Conservation (phyloP, 768 basidiomycete species). For the Lactarius pseudohatsudake region DNA sequence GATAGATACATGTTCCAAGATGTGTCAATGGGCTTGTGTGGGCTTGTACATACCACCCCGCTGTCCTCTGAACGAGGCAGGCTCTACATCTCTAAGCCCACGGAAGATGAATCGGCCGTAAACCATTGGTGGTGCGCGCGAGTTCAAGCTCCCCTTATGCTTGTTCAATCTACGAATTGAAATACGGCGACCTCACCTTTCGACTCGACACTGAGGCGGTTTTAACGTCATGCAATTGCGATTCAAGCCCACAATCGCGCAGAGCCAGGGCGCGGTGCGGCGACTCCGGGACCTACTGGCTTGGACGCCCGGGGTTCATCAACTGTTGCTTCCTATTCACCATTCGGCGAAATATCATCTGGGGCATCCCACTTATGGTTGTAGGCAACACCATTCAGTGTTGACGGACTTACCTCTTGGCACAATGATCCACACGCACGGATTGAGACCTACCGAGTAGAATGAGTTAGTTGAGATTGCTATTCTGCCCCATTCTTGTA, state of each 20-base stretch:
- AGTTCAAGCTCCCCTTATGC: neutral
- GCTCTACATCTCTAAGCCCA: slow-evolving; percentile 94
- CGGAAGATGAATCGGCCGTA: slow-evolving; percentile 96
- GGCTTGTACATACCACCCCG: neutral
- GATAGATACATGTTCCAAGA: slow-evolving; percentile 86
- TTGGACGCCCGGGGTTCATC: slow-evolving; percentile 54
- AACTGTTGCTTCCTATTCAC: slow-evolving; percentile 90
- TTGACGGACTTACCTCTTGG: neutral
- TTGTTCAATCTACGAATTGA: slow-evolving; percentile 45
- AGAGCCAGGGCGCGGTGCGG: no score
- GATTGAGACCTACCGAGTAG: neutral
- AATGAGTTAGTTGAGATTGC: neutral
- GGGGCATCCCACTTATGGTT: slow-evolving; percentile 87
- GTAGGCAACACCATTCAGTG: slow-evolving; percentile 84
- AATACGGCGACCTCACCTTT: slow-evolving; percentile 93
- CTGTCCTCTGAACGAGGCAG: slow-evolving; percentile 56
- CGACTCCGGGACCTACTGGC: slow-evolving; percentile 32
- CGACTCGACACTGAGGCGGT: slow-evolving; percentile 82
- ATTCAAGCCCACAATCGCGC: slow-evolving; percentile 65
- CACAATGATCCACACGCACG: no score
- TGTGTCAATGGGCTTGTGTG: no score
- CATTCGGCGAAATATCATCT: slow-evolving; percentile 77
- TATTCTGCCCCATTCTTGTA: neutral
- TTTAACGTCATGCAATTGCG: slow-evolving; percentile 84
- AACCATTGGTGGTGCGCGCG: slow-evolving; percentile 86